Conservation (phyloP, 108 stramenopile genomes). For the Fragilaria radians region DNA sequence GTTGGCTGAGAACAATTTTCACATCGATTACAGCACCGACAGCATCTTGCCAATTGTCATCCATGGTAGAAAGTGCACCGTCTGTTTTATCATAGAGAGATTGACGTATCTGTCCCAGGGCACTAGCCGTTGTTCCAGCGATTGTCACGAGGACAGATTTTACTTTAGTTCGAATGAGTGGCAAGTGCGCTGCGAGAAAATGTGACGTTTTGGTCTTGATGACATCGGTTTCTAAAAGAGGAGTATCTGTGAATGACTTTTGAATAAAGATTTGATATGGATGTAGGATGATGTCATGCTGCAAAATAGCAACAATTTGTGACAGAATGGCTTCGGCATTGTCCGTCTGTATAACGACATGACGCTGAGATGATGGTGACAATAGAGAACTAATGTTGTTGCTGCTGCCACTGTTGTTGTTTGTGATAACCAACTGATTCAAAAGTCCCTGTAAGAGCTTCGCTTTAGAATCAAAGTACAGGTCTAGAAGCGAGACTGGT, state of each 20-base stretch:
- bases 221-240: slow-evolving; percentile 49
- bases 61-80: slow-evolving; percentile 28
- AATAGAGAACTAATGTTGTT: background rate
- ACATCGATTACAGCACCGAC: slow-evolving; percentile 64
- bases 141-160: slow-evolving; percentile 68
- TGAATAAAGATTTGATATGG: slow-evolving; percentile 79
- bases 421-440: slow-evolving; percentile 32
- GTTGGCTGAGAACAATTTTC: slow-evolving; percentile 34
- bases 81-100: slow-evolving; percentile 84
- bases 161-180: slow-evolving; percentile 76
- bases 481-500: slow-evolving; percentile 43
- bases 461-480: slow-evolving; percentile 84
- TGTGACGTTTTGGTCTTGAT: slow-evolving; percentile 63
- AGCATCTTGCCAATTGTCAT: slow-evolving; percentile 83
- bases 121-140: slow-evolving; percentile 81
- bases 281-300: slow-evolving; percentile 78
- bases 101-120: slow-evolving; percentile 81
- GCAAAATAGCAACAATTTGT: slow-evolving; percentile 78
- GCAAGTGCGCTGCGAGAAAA: slow-evolving; percentile 76
- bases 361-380: background rate
- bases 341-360: slow-evolving; percentile 15
- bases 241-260: slow-evolving; percentile 46
- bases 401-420: slow-evolving; percentile 7
- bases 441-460: slow-evolving; percentile 49
- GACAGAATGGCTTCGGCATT: slow-evolving; percentile 59